Conservation (phyloP, 1,284 basidiomycete species). For the Leccinum pachyderme region DNA sequence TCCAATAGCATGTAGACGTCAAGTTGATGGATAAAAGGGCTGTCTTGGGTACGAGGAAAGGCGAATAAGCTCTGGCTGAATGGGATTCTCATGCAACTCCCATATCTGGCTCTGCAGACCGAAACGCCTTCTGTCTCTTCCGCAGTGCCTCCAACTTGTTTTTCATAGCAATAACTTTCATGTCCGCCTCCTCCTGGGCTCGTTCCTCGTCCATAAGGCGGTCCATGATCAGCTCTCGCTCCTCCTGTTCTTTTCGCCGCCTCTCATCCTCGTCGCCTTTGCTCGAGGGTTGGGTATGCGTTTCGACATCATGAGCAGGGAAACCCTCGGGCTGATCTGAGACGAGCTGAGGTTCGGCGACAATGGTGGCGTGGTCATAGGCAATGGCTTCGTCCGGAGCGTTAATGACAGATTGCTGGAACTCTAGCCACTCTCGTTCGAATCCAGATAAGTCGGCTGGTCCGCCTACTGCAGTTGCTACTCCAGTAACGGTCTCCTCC, state of each 20-base stretch:
- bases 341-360: constrained; percentile 64
- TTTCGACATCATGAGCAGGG: constrained; percentile 36
- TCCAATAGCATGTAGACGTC: background rate
- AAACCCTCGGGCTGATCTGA: constrained; percentile 56
- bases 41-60: background rate
- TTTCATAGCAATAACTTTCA: constrained; percentile 65
- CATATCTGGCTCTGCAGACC: constrained; percentile 25
- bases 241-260: constrained; percentile 60
- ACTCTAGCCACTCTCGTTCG: constrained; percentile 67
- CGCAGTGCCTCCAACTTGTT: constrained; percentile 60
- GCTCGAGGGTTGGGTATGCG: constrained; percentile 25
- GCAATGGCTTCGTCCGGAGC: constrained; percentile 40
- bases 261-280: constrained; percentile 44
- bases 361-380: constrained; percentile 62
- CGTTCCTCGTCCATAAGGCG: constrained; percentile 75
- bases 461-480: constrained; percentile 34
- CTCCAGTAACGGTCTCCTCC: constrained; percentile 5
- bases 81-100: constrained; percentile 10
- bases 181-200: constrained; percentile 81
- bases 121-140: constrained; percentile 49
- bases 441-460: constrained; percentile 38
- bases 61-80: background rate
- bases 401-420: constrained; percentile 60
- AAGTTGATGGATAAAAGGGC: background rate
- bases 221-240: constrained; percentile 80